Conservation (phyloP, 2,329 filamentous ascomycete species). For the Capronia americana region DNA sequence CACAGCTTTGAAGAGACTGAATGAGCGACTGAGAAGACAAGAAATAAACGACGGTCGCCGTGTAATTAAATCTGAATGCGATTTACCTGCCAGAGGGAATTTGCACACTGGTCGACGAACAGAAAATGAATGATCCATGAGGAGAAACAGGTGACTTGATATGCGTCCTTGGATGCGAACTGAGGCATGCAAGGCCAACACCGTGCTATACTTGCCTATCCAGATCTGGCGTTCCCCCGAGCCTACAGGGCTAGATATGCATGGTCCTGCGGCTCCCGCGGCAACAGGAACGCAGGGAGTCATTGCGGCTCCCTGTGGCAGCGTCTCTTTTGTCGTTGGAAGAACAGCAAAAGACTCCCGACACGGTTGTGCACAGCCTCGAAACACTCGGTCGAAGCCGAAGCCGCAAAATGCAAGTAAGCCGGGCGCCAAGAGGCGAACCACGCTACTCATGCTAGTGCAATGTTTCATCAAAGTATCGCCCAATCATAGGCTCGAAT, state of each 20-base stretch:
- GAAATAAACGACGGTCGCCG: not conserved
- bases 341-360: not conserved
- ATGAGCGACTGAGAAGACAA: constrained; percentile 6
- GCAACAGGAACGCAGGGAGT: not conserved
- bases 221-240: not conserved
- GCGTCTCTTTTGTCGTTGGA: not conserved
- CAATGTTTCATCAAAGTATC: not conserved
- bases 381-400: not conserved
- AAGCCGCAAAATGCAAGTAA: not conserved
- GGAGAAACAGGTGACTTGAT: constrained; percentile 5
- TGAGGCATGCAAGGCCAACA: constrained; percentile 4
- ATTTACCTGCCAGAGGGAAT: constrained; percentile 5
- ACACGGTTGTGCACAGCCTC: not conserved
- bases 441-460: not conserved
- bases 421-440: not conserved
- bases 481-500: not conserved
- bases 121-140: not conserved
- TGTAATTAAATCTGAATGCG: not conserved
- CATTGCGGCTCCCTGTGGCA: not conserved
- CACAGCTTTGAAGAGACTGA: constrained; percentile 2
- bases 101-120: not conserved
- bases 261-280: not conserved
- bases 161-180: not conserved
- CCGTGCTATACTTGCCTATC: constrained; percentile 2
- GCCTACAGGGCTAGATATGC: not conserved